Evolutionary conservation across 306 rosid species (phyloP).

Genomic region (Prosopis cineraria): DNA sequence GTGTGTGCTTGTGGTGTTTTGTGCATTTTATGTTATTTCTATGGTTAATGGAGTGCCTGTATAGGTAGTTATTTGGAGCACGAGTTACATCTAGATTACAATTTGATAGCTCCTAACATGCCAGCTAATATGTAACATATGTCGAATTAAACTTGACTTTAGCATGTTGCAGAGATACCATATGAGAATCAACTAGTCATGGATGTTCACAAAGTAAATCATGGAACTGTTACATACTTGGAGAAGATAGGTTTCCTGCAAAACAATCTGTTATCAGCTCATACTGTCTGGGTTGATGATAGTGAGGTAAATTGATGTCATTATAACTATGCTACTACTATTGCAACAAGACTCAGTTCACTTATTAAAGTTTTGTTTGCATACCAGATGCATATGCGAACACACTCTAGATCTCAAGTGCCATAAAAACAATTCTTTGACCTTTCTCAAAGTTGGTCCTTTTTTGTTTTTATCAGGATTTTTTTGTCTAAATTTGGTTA

Average conservation of each 20-base stretch:
- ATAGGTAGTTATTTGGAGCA: not conserved
- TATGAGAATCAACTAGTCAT: slow-evolving; percentile 77
- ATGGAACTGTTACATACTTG: slow-evolving; percentile 87
- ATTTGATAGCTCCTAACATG: not conserved
- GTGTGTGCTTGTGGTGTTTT: not conserved
- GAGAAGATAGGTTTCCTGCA: slow-evolving; percentile 63
- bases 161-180: slow-evolving; percentile 94
- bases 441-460: not conserved
- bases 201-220: slow-evolving; percentile 59
- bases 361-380: not conserved
- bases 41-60: not conserved
- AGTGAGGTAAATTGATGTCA: slow-evolving; percentile 55
- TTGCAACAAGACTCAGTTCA: slow-evolving; percentile 21
- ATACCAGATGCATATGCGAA: not conserved
- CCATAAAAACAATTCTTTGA: not conserved
- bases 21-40: not conserved
- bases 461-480: not conserved
- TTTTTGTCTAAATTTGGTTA: not conserved
- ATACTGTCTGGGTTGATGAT: slow-evolving; percentile 73
- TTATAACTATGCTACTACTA: slow-evolving; percentile 1
- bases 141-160: slow-evolving; percentile 33
- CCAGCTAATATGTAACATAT: slow-evolving; percentile 1
- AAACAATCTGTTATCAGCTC: slow-evolving; percentile 80
- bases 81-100: not conserved
- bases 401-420: not conserved